phyloP scores from a whole-genome alignment of 1,284 basidiomycete species.

The Flammula alnicola region DNA sequence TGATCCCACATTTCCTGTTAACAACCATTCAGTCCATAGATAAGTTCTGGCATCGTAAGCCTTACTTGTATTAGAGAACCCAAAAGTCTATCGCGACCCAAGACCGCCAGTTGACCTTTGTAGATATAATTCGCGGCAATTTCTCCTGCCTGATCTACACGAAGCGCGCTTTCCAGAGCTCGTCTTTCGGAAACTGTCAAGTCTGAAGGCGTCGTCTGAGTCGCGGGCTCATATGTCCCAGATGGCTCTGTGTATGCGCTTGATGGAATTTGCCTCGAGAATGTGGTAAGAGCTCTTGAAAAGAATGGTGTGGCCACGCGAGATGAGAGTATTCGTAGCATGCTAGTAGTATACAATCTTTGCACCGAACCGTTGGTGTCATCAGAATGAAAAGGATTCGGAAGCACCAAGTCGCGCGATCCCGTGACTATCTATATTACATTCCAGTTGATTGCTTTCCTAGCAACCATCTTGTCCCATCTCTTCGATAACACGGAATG shows the following conservation, averaged over 20 bases:
- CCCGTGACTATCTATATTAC: conserved; percentile 56
- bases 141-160: conserved; percentile 93
- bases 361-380: too few species aligned
- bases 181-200: conserved; percentile 52
- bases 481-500: conserved; percentile 29
- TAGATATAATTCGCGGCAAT: conserved; percentile 95
- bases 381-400: too few species aligned
- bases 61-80: conserved; percentile 79
- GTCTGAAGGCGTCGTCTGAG: conserved; percentile 51
- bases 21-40: not conserved
- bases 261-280: conserved; percentile 33
- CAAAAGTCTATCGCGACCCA: conserved; percentile 65
- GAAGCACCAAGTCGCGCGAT: conserved; percentile 41
- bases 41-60: conserved; percentile 5
- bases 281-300: conserved; percentile 11
- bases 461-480: conserved; percentile 9
- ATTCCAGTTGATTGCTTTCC: conserved; percentile 31
- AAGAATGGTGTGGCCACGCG: not conserved
- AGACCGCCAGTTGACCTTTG: conserved; percentile 76
- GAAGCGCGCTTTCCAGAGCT: conserved; percentile 66
- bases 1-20: conserved; percentile 94
- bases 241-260: conserved; percentile 40
- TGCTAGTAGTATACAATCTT: not conserved
- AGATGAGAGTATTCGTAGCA: conserved; percentile 3
- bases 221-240: conserved; percentile 38